These are phyloP conservation scores for Fusarium sp. DNA, from an alignment of 2,329 filamentous ascomycete genomes.

Conservation along the genomic window DNA sequence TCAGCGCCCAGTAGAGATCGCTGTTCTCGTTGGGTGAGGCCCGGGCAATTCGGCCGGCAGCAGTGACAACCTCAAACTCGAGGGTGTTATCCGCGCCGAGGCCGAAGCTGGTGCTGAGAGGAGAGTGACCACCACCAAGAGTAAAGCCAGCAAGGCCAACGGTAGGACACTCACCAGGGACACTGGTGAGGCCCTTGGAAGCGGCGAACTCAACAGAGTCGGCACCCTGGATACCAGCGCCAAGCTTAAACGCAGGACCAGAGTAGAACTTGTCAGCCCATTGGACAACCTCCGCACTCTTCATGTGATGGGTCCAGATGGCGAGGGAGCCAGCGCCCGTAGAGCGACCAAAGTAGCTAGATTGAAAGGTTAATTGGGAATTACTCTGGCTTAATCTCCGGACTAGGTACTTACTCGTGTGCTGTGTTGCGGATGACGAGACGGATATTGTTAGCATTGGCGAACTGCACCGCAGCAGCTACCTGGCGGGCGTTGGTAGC, in stretches of 20 bases:
- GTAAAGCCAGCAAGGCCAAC: conserved; percentile 72
- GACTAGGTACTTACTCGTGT: conserved; percentile 60
- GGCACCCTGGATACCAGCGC: conserved; percentile 65
- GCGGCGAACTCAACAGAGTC: conserved; percentile 63
- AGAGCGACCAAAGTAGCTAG: conserved; percentile 61
- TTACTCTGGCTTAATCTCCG: neutral
- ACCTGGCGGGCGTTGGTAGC: conserved; percentile 52
- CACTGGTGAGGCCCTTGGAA: conserved; percentile 60
- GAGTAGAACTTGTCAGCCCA: conserved; percentile 59
- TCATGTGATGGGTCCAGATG: conserved; percentile 59
- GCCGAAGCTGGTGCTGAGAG: conserved; percentile 66
- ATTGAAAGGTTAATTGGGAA: neutral
- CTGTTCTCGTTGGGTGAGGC: conserved; percentile 62
- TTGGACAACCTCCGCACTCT: conserved; percentile 54
- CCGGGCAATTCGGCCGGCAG: conserved; percentile 60
- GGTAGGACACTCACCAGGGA: conserved; percentile 67
- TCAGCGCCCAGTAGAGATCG: conserved; percentile 74
- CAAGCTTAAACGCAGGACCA: conserved; percentile 66
- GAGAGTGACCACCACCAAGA: conserved; percentile 68
- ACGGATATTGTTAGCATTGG: conserved; percentile 57
- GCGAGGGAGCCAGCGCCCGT: conserved; percentile 63
- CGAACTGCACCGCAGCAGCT: conserved; percentile 51
- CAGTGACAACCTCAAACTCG: conserved; percentile 68
- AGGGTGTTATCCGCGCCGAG: conserved; percentile 71
- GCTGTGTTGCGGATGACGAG: conserved; percentile 66